Conservation (phyloP, 495 filamentous ascomycete genomes). For the Penicillium mononematosum region DNA sequence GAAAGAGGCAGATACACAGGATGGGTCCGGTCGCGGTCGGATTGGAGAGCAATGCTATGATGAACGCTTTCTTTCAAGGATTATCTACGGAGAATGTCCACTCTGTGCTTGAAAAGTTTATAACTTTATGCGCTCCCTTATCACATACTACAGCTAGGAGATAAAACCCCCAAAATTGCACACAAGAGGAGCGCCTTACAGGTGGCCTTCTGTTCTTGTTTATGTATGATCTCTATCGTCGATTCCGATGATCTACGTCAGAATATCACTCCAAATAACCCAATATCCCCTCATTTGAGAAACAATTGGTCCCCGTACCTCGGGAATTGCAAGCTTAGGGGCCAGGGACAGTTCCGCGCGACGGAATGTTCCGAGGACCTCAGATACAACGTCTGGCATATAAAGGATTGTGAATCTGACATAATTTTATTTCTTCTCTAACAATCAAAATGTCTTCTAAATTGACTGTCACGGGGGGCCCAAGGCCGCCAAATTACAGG, state of each 20-base stretch:
- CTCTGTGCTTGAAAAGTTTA: not conserved
- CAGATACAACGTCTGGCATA: not conserved
- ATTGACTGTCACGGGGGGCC: constrained; percentile 19
- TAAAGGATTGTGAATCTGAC: not conserved
- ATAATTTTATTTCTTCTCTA: too few relatives aligned
- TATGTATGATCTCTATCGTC: not conserved
- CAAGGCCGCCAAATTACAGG: constrained; percentile 23
- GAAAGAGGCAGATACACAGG: not conserved
- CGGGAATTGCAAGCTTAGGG: not conserved
- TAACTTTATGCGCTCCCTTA: not conserved
- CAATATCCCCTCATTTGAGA: not conserved
- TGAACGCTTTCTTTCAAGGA: not conserved
- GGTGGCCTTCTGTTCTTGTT: not conserved
- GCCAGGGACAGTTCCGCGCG: not conserved
- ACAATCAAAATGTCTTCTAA: constrained; percentile 10
- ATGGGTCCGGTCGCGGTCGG: not conserved
- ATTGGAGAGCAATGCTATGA: not conserved
- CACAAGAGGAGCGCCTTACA: not conserved
- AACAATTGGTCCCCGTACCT: not conserved
- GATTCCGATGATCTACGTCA: not conserved
- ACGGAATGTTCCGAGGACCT: constrained; percentile 7
- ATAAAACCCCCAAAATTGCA: not conserved
- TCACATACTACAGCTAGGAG: not conserved
- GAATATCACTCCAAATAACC: not conserved
- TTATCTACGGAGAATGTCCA: not conserved